Percentiles rank a stretch among this genome's conserved stretches.
These are phyloP conservation scores for Cryptococcus hybrid DNA, from an alignment of 1,284 basidiomycete genomes.

Conservation along the genomic window DNA sequence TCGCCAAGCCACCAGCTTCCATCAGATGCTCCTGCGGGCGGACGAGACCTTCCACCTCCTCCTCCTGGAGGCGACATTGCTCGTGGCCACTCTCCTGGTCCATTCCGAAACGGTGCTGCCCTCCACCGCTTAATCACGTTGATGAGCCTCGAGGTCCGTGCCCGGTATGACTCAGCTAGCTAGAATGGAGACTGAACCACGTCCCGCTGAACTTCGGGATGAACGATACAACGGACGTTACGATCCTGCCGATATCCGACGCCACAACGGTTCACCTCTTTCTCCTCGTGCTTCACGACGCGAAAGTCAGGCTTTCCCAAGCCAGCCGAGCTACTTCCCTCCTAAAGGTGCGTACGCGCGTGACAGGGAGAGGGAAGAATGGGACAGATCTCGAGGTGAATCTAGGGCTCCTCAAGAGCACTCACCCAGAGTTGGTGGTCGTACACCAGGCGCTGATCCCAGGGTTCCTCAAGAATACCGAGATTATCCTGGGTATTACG, in stretches of 20 bases:
- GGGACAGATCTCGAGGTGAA: conserved; percentile 44
- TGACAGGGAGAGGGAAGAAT: conserved; percentile 47
- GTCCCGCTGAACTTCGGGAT: conserved; percentile 20
- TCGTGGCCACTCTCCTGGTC: conserved; percentile 29
- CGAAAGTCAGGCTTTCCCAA: too few species aligned
- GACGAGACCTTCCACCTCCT: conserved; percentile 42
- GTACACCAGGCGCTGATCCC: conserved; percentile 3
- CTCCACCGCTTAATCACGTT: conserved; percentile 43
- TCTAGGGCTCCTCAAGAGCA: too few species aligned
- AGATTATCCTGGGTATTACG: conserved; percentile 18
- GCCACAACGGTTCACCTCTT: conserved; percentile 32
- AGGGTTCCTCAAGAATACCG: conserved; percentile 11
- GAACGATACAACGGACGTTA: conserved; percentile 20
- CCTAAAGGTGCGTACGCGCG: conserved; percentile 26
- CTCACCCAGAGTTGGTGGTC: too few species aligned
- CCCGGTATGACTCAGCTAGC: conserved; percentile 66
- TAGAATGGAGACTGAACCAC: conserved; percentile 78
- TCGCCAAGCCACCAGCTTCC: conserved; percentile 23
- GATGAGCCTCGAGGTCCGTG: conserved; percentile 47
- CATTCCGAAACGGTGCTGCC: conserved; percentile 45
- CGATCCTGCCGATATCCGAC: conserved; percentile 23
- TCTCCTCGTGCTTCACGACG: too few species aligned
- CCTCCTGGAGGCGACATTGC: conserved; percentile 25
- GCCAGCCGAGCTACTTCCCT: not conserved
- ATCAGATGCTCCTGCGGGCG: conserved; percentile 14